These are phyloP conservation scores for Cydonia oblonga DNA, from an alignment of 331 rosid species.

Conservation along the genomic window DNA sequence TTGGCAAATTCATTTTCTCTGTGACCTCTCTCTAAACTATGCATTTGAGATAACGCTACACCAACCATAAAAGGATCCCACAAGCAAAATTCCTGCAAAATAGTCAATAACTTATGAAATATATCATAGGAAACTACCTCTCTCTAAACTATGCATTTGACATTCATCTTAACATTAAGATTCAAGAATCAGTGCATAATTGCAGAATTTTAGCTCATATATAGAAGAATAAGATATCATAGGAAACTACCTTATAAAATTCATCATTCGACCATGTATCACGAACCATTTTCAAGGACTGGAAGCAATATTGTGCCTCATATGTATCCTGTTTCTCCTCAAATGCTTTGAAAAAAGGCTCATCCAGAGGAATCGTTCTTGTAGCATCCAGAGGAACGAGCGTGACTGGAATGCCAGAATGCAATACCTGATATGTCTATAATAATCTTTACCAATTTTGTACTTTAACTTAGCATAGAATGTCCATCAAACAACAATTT, in stretches of 20 bases:
- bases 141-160: too few relatives aligned
- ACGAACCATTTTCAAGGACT: conserved; percentile 7
- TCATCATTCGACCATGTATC: neutral
- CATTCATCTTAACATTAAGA: neutral
- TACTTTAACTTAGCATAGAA: neutral
- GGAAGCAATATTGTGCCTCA: conserved; percentile 13
- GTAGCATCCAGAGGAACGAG: conserved; percentile 15
- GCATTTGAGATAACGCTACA: conserved; percentile 7
- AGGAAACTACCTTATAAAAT: neutral
- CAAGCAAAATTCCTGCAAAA: conserved; percentile 3
- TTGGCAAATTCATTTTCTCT: conserved; percentile 6
- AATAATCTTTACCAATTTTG: neutral
- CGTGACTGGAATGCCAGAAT: conserved; percentile 12
- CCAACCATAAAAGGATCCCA: conserved; percentile 14
- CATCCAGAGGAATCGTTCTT: neutral
- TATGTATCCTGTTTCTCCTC: neutral
- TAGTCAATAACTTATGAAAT: neutral
- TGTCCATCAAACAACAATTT: neutral
- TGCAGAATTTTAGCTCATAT: neutral
- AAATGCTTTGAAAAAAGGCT: neutral
- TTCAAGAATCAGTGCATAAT: too few relatives aligned
- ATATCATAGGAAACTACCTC: too few relatives aligned
- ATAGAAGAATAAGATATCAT: neutral
- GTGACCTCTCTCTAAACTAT: neutral
- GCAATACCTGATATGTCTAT: conserved; percentile 4